Percentiles rank a stretch among this genome's conserved stretches.
phyloP scores from a whole-genome alignment of 331 rosid genomes.

The Pyracantha coccinea region DNA sequence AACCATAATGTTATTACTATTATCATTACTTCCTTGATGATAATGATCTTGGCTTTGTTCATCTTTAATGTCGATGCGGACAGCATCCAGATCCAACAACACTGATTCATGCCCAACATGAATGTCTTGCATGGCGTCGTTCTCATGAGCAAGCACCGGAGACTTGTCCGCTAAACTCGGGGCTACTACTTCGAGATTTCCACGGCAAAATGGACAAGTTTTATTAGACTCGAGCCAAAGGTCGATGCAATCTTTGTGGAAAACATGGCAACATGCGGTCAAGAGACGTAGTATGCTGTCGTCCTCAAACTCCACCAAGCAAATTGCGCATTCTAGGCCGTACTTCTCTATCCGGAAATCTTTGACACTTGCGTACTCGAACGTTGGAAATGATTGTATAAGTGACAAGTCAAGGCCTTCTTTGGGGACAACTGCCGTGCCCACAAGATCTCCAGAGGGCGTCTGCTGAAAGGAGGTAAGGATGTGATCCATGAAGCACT shows the following conservation, averaged over 20 bases:
- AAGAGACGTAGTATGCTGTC: slow-evolving; percentile 58
- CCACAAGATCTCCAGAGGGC: slow-evolving; percentile 26
- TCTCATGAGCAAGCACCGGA: slow-evolving; percentile 1
- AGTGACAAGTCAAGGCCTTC: slow-evolving; percentile 46
- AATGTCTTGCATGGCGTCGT: background rate
- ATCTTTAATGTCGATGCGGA: slow-evolving; percentile 33
- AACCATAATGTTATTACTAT: background rate
- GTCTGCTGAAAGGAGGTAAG: slow-evolving; percentile 22
- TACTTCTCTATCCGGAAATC: slow-evolving; percentile 38
- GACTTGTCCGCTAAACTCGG: background rate
- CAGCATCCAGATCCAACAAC: slow-evolving; percentile 3
- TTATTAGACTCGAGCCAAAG: slow-evolving; percentile 71
- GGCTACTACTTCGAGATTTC: slow-evolving; percentile 36
- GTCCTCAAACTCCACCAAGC: slow-evolving; percentile 62
- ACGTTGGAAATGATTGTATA: slow-evolving; percentile 51
- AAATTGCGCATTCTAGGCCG: slow-evolving; percentile 69
- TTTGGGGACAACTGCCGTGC: slow-evolving; percentile 10
- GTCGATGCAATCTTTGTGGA: slow-evolving; percentile 87
- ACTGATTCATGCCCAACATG: background rate
- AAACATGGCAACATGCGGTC: slow-evolving; percentile 64
- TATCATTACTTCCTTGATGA: background rate
- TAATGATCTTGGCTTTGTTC: background rate
- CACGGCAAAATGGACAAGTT: slow-evolving; percentile 86
- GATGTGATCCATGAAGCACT: slow-evolving; percentile 32
- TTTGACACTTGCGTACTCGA: slow-evolving; percentile 45